phyloP scores from a whole-genome alignment of 306 rosid species.

The Cicer pinnatifidum region DNA sequence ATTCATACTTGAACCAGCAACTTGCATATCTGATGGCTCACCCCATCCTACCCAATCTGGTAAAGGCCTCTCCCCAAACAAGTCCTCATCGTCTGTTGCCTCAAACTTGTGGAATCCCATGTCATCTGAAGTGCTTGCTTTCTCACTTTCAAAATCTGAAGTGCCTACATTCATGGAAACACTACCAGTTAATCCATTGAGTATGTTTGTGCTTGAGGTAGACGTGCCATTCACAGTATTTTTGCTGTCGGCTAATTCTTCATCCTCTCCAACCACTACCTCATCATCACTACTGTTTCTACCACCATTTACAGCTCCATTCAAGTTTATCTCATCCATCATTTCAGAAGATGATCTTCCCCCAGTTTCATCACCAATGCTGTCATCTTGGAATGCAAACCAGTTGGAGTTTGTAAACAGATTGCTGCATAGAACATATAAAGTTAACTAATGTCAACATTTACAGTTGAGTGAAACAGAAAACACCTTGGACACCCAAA shows the following conservation, averaged over 20 bases:
- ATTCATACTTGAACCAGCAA: conserved; percentile 70
- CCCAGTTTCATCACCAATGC: conserved; percentile 63
- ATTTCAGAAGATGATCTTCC: conserved; percentile 71
- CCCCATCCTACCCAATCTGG: conserved; percentile 98
- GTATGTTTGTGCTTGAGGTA: conserved; percentile 55
- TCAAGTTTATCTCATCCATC: conserved; percentile 83
- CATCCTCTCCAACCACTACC: conserved; percentile 90
- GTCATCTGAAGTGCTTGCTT: conserved; percentile 64
- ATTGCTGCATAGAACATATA: conserved; percentile 64
- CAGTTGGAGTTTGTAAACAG: conserved; percentile 95
- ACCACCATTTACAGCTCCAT: conserved; percentile 66
- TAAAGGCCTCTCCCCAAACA: conserved; percentile 76
- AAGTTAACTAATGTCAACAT: conserved; percentile 18
- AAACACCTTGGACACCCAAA: conserved; percentile 32
- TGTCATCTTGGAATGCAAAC: conserved; percentile 95
- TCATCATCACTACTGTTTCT: conserved; percentile 87
- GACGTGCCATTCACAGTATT: conserved; percentile 60
- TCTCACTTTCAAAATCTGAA: conserved; percentile 52
- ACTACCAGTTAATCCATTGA: conserved; percentile 53
- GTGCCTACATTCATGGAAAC: conserved; percentile 54
- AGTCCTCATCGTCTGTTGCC: conserved; percentile 68
- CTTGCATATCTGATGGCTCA: conserved; percentile 72
- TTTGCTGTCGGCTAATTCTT: conserved; percentile 64
- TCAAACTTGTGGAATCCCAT: conserved; percentile 84
- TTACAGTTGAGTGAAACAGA: conserved; percentile 27